Percentiles rank a stretch among this genome's conserved stretches.
These are phyloP conservation scores for Malbranchea cinnamomea DNA, from an alignment of 2,329 filamentous ascomycete species.

Conservation along the genomic window DNA sequence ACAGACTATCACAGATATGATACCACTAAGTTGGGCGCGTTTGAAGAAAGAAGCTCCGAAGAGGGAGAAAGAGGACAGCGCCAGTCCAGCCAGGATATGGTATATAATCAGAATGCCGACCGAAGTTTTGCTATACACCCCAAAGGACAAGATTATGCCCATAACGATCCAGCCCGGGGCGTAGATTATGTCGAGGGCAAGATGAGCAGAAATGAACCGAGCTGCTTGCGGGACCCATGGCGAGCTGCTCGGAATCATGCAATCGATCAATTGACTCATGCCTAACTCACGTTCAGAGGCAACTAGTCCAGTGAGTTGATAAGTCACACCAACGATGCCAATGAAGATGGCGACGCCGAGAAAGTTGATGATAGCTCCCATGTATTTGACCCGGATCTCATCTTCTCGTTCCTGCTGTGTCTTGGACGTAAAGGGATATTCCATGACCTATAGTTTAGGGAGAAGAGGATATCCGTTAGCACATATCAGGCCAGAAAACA, in stretches of 20 bases:
- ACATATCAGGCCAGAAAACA: background rate
- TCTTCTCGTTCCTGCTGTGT: conserved; percentile 53
- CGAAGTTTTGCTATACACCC: conserved; percentile 51
- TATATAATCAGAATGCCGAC: conserved; percentile 54
- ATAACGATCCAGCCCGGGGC: conserved; percentile 70
- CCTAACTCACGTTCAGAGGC: conserved; percentile 74
- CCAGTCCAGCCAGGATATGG: conserved; percentile 60
- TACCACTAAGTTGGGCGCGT: conserved; percentile 76
- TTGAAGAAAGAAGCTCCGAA: conserved; percentile 73
- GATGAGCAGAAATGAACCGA: conserved; percentile 62
- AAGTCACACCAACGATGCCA: conserved; percentile 65
- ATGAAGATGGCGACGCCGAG: conserved; percentile 67
- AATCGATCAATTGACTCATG: conserved; percentile 77
- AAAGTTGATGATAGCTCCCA: conserved; percentile 58
- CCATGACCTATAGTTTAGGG: conserved; percentile 15
- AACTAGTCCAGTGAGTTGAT: conserved; percentile 75
- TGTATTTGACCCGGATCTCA: conserved; percentile 53
- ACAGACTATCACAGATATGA: conserved; percentile 56
- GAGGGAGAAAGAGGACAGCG: conserved; percentile 66
- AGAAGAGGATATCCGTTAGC: background rate
- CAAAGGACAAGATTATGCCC: conserved; percentile 41
- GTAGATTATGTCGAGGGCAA: conserved; percentile 69
- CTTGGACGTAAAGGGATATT: conserved; percentile 63
- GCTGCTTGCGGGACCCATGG: conserved; percentile 65
- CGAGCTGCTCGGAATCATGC: conserved; percentile 68